Conservation (phyloP, 768 basidiomycete species). For the Russula lepida region DNA sequence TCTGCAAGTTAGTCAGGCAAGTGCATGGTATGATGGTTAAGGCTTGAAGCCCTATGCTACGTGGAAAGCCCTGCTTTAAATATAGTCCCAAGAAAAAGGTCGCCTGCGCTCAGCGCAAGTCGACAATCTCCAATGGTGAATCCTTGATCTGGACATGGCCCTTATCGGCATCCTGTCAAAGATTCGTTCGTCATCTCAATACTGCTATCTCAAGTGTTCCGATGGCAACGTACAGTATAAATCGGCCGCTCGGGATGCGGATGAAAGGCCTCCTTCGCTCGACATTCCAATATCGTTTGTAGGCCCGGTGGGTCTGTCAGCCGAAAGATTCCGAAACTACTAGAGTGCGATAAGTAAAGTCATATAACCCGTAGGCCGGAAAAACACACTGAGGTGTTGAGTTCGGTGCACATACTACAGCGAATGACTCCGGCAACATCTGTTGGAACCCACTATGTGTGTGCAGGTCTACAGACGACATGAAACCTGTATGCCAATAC, state of each 20-base stretch:
- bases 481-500: conserved; percentile 49
- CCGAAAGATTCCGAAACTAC: conserved; percentile 81
- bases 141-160: conserved; percentile 78
- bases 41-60: conserved; percentile 1
- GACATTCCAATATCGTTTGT: conserved; percentile 59
- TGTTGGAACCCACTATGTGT: conserved; percentile 85
- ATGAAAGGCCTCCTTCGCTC: conserved; percentile 70
- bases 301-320: conserved; percentile 84
- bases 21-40: neutral
- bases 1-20: conserved; percentile 1
- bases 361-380: neutral
- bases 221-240: conserved; percentile 60
- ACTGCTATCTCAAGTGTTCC: neutral
- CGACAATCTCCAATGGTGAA: conserved; percentile 71
- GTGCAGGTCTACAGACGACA: conserved; percentile 91
- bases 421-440: conserved; percentile 88
- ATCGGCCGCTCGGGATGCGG: conserved; percentile 79
- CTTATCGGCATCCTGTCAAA: conserved; percentile 66
- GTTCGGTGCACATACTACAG: conserved; percentile 83
- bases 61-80: conserved; percentile 3
- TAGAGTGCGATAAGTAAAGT: neutral
- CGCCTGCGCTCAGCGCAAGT: conserved; percentile 41
- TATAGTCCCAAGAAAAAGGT: neutral
- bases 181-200: neutral
- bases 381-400: conserved; percentile 59